Conservation (phyloP, 371 early-diverging fungal genomes). For the Apophysomyces sp. region DNA sequence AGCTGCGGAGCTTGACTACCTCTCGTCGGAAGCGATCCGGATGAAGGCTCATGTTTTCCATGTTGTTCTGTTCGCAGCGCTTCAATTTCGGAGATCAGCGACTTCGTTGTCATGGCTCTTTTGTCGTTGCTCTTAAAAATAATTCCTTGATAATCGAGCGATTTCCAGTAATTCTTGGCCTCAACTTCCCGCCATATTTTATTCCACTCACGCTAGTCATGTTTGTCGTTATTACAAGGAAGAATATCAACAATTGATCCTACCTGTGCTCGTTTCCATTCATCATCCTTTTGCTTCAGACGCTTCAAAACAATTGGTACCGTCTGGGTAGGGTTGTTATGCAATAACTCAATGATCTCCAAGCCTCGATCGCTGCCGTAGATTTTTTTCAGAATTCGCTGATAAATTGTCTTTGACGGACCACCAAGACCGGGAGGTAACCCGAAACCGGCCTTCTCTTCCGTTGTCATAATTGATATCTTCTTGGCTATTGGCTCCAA, state of each 20-base stretch:
- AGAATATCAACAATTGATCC: background rate
- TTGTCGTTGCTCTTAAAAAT: conserved; percentile 88
- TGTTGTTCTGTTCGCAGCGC: conserved; percentile 16
- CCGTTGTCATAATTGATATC: conserved; percentile 78
- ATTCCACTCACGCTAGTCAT: conserved; percentile 80
- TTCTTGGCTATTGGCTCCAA: conserved; percentile 85
- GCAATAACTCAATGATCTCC: conserved; percentile 92
- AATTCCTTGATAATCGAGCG: conserved; percentile 94
- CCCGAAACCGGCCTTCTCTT: conserved; percentile 74
- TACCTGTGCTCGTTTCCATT: conserved; percentile 77
- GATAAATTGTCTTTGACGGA: conserved; percentile 82
- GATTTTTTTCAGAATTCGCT: conserved; percentile 89
- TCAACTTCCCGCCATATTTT: conserved; percentile 97
- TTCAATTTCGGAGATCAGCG: conserved; percentile 84
- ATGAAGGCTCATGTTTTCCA: no score
- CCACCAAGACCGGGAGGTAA: conserved; percentile 81
- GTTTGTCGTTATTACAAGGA: no score
- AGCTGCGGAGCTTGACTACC: conserved; percentile 48
- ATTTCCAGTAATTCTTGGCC: conserved; percentile 92
- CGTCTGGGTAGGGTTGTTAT: conserved; percentile 89
- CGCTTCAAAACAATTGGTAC: conserved; percentile 97
- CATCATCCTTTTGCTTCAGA: conserved; percentile 97
- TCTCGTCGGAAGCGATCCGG: conserved; percentile 23
- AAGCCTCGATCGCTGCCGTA: conserved; percentile 85
- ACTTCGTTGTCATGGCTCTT: conserved; percentile 72